Evolutionary conservation across 1,284 basidiomycete genomes (phyloP), one percentile per base, ranked within the genome.

Genomic region (Vanrija pseudolonga): DNA sequence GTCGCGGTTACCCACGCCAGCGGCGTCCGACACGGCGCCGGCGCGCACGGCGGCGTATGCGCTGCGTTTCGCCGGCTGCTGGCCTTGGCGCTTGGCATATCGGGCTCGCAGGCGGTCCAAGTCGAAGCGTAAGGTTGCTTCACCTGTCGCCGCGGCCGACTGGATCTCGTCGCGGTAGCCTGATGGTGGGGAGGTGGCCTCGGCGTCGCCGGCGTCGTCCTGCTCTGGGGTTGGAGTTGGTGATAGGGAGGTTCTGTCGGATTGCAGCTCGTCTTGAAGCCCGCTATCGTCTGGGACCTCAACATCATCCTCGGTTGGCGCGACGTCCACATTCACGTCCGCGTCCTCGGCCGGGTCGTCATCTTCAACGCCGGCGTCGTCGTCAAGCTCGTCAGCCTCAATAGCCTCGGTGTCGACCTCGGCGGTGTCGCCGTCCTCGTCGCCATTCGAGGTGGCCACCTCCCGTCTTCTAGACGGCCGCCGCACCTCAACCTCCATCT

Each of bases 1-100:
- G 44, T 85, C 81, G 2, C 79, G 77, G 45, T 84, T 85, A 0
- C 78, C 69, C 0, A 90, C 75, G 3, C 88, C 83, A 0, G 87
- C 88, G 0, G 68, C 72, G 11, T 59, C 23, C 57, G 56, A 45
- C 3, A 45, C 49, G 14, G 60, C 60, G 18, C 60, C 66, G 47
- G 68, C 59, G 5, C 45, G 46, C 4, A 73, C 28, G 4, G 55
- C 47, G 1, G 52, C 22, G 24, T 59, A 68, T 1, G 66, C 67
- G 45, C 62, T 52, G 18, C 73, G 45, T 18, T 12, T 22, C 3
- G 7, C 17, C 18, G 6, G 14, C 22, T 3, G 9, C 7, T 15
- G 26, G 18, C 19, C 9, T 0, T 32, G 36, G 19, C 36, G 43
- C 7, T 47, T 47, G 0, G 37, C 17, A 3, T 65, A 70, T 4